phyloP scores from a whole-genome alignment of 441 rosid species.

The Croton setiger region DNA sequence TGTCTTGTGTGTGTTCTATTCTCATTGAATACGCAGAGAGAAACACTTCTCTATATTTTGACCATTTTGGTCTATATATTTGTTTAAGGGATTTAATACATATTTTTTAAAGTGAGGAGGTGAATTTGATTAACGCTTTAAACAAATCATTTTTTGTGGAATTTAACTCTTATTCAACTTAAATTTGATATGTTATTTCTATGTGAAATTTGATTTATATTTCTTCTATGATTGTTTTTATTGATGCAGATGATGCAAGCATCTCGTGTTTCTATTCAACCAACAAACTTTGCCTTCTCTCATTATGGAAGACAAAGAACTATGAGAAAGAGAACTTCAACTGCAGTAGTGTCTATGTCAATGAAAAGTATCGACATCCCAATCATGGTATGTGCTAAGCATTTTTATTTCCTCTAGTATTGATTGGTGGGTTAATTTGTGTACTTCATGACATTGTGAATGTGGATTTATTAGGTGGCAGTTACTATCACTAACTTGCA shows the following conservation, averaged over 20 bases:
- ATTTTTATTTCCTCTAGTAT: not conserved
- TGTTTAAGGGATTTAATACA: too few relatives aligned
- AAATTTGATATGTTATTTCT: not conserved
- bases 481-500: not conserved
- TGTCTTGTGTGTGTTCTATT: too few relatives aligned
- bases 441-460: not conserved
- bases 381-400: slow-evolving; percentile 22
- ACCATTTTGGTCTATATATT: not conserved
- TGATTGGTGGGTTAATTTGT: not conserved
- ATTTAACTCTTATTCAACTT: not conserved
- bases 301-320: slow-evolving; percentile 8
- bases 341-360: slow-evolving; percentile 22
- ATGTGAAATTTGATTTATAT: not conserved
- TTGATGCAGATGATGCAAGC: slow-evolving; percentile 2
- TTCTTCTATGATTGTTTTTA: not conserved
- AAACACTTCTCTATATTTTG: too few relatives aligned
- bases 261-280: not conserved
- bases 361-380: slow-evolving; percentile 13
- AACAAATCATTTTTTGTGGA: not conserved
- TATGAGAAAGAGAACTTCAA: not conserved
- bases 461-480: not conserved
- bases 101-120: too few relatives aligned
- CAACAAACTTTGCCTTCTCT: slow-evolving; percentile 3
- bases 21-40: too few relatives aligned
- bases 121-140: not conserved